phyloP scores from a whole-genome alignment of 164 flowering plant species.

The Taxillus chinensis region DNA sequence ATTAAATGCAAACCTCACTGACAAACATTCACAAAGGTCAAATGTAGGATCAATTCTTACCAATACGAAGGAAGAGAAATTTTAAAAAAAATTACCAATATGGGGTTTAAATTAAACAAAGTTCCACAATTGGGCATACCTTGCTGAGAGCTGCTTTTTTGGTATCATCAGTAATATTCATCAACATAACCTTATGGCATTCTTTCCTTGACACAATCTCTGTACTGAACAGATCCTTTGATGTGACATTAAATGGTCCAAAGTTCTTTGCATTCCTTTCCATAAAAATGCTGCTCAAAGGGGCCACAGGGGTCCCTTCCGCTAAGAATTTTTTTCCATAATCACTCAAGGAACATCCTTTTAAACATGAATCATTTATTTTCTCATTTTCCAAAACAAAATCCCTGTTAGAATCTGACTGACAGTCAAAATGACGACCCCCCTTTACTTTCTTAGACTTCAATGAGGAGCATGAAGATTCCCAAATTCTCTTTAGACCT shows the following conservation, averaged over 20 bases:
- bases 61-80: too few species aligned
- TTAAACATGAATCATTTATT: constrained; percentile 13
- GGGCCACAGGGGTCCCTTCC: constrained; percentile 15
- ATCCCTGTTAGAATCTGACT: constrained; percentile 19
- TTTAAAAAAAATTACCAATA: too few species aligned
- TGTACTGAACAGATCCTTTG: constrained; percentile 11
- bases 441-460: constrained; percentile 81
- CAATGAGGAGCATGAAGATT: constrained; percentile 58
- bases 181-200: constrained; percentile 50
- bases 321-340: constrained; percentile 13
- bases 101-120: too few species aligned
- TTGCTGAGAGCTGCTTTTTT: constrained; percentile 53
- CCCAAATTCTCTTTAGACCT: constrained; percentile 53
- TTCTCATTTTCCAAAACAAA: constrained; percentile 14
- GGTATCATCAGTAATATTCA: constrained; percentile 80
- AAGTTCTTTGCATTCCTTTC: constrained; percentile 16
- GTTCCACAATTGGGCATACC: constrained; percentile 24
- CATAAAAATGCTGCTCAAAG: background rate
- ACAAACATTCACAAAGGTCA: too few species aligned
- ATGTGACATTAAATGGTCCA: constrained; percentile 5
- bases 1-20: too few species aligned
- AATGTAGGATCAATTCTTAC: too few species aligned
- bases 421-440: constrained; percentile 29
- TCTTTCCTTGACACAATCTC: constrained; percentile 13
- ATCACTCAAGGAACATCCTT: constrained; percentile 20